phyloP scores from a whole-genome alignment of 495 filamentous ascomycete genomes.

The Penicillium bialowiezense region DNA sequence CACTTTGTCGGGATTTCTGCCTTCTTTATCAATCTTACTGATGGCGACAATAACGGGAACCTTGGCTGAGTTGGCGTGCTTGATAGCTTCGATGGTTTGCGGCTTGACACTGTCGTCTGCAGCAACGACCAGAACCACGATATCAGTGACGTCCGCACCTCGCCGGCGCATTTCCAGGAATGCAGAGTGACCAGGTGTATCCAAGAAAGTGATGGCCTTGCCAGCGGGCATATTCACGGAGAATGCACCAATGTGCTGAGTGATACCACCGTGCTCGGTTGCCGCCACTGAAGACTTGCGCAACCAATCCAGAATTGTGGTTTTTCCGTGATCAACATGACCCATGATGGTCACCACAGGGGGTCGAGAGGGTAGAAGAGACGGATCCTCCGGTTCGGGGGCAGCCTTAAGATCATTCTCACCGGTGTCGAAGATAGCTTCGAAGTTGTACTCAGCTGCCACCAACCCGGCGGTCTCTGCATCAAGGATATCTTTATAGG shows the following conservation, averaged over 20 bases:
- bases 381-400: conserved; percentile 63
- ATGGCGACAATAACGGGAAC: conserved; percentile 98
- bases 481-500: conserved; percentile 77
- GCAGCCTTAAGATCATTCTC: conserved; percentile 74
- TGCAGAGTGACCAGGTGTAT: conserved; percentile 94
- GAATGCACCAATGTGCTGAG: conserved; percentile 99
- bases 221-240: conserved; percentile 82
- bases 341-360: conserved; percentile 99
- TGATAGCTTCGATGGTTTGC: conserved; percentile 94
- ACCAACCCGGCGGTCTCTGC: conserved; percentile 88
- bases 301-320: conserved; percentile 90
- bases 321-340: conserved; percentile 98
- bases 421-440: conserved; percentile 74
- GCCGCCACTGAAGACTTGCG: conserved; percentile 89
- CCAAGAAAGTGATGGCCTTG: conserved; percentile 91
- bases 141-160: conserved; percentile 94
- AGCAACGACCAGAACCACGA: conserved; percentile 93
- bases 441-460: conserved; percentile 89
- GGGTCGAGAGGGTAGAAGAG: conserved; percentile 67
- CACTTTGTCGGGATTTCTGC: conserved; percentile 72
- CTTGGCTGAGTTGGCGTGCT: conserved; percentile 83
- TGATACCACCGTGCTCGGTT: conserved; percentile 94
- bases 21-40: conserved; percentile 92
- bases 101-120: conserved; percentile 98
- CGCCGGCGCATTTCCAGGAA: conserved; percentile 95